Conservation (phyloP, 768 basidiomycete species). For the Boletus sp. region DNA sequence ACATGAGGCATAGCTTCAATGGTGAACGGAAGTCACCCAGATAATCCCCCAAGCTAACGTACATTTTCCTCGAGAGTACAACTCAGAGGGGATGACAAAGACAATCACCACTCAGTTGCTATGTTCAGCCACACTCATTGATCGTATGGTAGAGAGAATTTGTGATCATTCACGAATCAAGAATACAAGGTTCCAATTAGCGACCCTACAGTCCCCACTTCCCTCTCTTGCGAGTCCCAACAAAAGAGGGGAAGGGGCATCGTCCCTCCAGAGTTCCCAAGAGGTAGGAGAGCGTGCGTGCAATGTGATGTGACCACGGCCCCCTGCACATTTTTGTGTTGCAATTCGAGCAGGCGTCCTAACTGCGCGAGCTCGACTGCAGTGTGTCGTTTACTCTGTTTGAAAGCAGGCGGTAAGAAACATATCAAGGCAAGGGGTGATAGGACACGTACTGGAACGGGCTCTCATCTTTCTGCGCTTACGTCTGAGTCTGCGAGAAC, state of each 20-base stretch:
- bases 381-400: slow-evolving; percentile 37
- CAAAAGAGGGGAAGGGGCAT: slow-evolving; percentile 18
- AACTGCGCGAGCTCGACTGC: slow-evolving; percentile 30
- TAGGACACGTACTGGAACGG: slow-evolving; percentile 73
- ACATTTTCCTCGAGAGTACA: too few relatives aligned
- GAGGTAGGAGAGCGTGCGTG: slow-evolving; percentile 29
- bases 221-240: slow-evolving; percentile 23
- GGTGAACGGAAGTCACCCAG: too few relatives aligned
- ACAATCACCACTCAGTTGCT: too few relatives aligned
- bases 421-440: background rate
- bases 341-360: slow-evolving; percentile 13
- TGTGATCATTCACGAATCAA: slow-evolving; percentile 17
- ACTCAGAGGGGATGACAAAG: too few relatives aligned
- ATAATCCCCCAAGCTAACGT: too few relatives aligned
- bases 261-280: slow-evolving; percentile 21
- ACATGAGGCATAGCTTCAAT: too few relatives aligned
- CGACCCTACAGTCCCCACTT: slow-evolving; percentile 24
- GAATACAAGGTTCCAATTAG: slow-evolving; percentile 25
- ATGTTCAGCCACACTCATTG: too few relatives aligned
- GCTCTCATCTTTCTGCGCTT: slow-evolving; percentile 97
- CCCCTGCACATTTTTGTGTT: slow-evolving; percentile 15
- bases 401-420: background rate
- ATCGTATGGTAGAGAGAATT: background rate
- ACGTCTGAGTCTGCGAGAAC: slow-evolving; percentile 88
- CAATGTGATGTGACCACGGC: slow-evolving; percentile 18